Base-by-base conservation (phyloP, 306 rosid genomes). In the Gleditsia sinensis region DNA sequence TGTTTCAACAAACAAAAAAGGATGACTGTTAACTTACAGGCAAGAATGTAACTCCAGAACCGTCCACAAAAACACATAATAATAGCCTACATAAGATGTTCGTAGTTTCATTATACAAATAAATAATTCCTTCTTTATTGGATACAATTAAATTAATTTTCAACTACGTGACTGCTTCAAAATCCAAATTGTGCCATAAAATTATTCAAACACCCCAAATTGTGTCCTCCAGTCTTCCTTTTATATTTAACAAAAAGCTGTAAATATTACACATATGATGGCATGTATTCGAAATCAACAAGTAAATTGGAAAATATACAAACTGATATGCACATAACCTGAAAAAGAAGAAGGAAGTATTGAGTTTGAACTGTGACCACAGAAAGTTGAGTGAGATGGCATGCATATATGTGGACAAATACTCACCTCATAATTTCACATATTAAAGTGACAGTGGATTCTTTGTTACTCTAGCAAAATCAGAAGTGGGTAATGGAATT, bases 1-100 rank as follows among this genome's bases (percentile, higher is more conserved):
- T 93, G 96, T 85, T 86, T 77, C 85, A 83, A 80, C 76, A 83
- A 69, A 71, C 78, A 83, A 78, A 78, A 17, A 50, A 66, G 73
- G 72, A 61, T 20, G 39, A 58, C 59, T 34, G 78, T 86, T 64
- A 81, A 81, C 59, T 63, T 34, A 49, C 49, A 51, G 69, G 50
- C 16, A 67, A 69, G 17, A 56, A 40, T 33, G 67, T 13, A 55
- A 60, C 66, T 28, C 53, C 12, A 25, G 36, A 59, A 70, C 25
- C 77, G 51, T 55, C 43, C 21, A 19, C 16, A 64, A 14, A 45
- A 62, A 23, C 34, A 45, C 24, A 59, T 2, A 12, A 36, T 6
- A 67, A 74, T 19, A 51, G 42, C 60, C 42, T 0, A 17, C 16
- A 9, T 11, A 32, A 42, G 3, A 36, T 23, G 23, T 23, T 0